Evolutionary conservation across 306 rosid species (phyloP).

Genomic region (Comarum palustre): DNA sequence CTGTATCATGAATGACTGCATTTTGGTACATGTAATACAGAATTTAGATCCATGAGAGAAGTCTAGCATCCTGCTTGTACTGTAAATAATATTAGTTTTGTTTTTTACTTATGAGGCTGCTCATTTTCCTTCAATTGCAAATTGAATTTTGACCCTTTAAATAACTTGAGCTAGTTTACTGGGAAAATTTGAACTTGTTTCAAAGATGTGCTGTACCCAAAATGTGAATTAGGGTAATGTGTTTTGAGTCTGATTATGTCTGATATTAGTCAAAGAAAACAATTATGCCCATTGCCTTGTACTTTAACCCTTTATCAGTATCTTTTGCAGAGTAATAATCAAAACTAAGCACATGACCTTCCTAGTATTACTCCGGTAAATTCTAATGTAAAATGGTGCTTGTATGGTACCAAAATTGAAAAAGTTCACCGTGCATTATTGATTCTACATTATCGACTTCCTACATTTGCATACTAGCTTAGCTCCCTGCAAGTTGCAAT

Average conservation of each 20-base stretch:
- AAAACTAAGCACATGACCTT: neutral
- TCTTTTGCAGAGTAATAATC: neutral
- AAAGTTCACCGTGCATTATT: no score
- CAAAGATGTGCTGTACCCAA: neutral
- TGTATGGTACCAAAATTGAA: no score
- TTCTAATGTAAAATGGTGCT: neutral
- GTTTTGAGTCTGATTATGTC: neutral
- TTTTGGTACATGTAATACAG: neutral
- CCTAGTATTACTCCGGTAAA: neutral
- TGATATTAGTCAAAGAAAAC: neutral
- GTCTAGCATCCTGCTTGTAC: neutral
- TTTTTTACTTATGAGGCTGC: neutral
- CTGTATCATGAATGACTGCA: conserved; percentile 1
- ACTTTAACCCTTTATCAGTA: neutral
- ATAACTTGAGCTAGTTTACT: no score
- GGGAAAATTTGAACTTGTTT: neutral
- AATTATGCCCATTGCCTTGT: no score
- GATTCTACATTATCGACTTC: no score
- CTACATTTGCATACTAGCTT: no score
- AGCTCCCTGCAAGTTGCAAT: no score
- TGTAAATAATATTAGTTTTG: conserved; percentile 10
- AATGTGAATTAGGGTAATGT: neutral
- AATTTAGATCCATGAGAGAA: conserved; percentile 7
- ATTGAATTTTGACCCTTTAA: no score
- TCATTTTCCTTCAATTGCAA: no score